A percentile compares a stretch with the other conserved stretches of the same genome.
These are phyloP conservation scores for Xylariaceae sp. DNA, from an alignment of 2,329 filamentous ascomycete species.

Conservation along the genomic window DNA sequence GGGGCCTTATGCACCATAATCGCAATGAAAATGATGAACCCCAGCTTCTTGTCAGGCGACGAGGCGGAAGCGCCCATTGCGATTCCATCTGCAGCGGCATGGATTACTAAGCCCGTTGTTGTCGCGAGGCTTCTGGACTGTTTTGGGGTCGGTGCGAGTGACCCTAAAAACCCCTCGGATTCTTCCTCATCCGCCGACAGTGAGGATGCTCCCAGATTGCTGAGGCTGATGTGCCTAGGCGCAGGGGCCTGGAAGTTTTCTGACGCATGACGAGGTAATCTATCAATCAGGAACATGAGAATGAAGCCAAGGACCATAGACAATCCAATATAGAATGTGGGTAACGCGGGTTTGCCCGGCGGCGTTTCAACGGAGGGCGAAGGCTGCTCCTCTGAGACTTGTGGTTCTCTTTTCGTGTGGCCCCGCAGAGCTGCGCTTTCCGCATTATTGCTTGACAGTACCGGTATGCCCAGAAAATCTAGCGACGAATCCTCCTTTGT, in stretches of 20 bases:
- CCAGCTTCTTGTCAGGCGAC: conserved; percentile 67
- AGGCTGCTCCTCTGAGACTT: conserved; percentile 12
- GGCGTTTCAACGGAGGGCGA: conserved; percentile 19
- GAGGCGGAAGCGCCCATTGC: conserved; percentile 88
- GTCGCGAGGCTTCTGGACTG: conserved; percentile 68
- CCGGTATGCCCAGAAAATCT: neutral
- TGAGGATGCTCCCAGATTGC: conserved; percentile 62
- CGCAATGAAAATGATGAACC: conserved; percentile 88
- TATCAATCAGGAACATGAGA: conserved; percentile 94
- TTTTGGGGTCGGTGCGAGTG: conserved; percentile 53
- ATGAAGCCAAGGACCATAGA: conserved; percentile 85
- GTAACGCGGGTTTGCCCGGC: conserved; percentile 45
- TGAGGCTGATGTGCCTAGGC: conserved; percentile 82
- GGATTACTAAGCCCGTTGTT: conserved; percentile 91
- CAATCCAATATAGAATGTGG: conserved; percentile 77
- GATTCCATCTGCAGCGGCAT: conserved; percentile 91
- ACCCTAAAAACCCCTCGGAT: conserved; percentile 56
- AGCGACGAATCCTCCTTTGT: neutral
- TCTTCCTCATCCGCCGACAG: conserved; percentile 50
- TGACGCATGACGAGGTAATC: conserved; percentile 68
- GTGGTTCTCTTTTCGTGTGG: conserved; percentile 26
- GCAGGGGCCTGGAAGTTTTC: conserved; percentile 61
- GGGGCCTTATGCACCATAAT: conserved; percentile 98
- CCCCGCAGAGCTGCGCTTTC: conserved; percentile 7
- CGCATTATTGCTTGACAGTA: neutral